phyloP scores from a whole-genome alignment of 2,329 filamentous ascomycete species.

The Alternaria triticimaculans region DNA sequence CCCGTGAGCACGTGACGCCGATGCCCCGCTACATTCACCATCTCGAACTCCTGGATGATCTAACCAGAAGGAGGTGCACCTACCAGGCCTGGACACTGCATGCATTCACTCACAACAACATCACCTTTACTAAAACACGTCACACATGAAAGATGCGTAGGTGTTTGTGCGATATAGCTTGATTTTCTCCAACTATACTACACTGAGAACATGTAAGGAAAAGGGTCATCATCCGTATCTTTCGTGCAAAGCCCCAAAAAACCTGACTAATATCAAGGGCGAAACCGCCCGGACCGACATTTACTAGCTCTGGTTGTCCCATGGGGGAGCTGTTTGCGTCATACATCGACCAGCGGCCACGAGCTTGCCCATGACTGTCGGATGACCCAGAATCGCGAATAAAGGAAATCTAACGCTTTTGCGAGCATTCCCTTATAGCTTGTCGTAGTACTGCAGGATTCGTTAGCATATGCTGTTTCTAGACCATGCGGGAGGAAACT shows the following conservation, averaged over 20 bases:
- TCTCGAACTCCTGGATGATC: neutral
- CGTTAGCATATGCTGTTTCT: slow-evolving; percentile 47
- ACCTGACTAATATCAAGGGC: slow-evolving; percentile 37
- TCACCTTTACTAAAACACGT: neutral
- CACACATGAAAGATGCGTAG: neutral
- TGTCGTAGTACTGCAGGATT: slow-evolving; percentile 87
- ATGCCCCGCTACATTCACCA: slow-evolving; percentile 27
- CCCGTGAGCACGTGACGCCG: slow-evolving; percentile 25
- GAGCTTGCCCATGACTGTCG: slow-evolving; percentile 45
- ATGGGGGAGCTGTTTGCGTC: slow-evolving; percentile 40
- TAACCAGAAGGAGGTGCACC: neutral
- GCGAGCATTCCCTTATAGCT: slow-evolving; percentile 75
- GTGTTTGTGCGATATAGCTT: slow-evolving; percentile 38
- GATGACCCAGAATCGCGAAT: slow-evolving; percentile 39
- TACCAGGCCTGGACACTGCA: neutral
- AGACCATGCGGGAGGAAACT: slow-evolving; percentile 56
- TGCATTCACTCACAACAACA: slow-evolving; percentile 20
- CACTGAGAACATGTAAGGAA: slow-evolving; percentile 45
- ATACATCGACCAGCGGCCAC: slow-evolving; percentile 44
- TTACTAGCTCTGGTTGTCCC: slow-evolving; percentile 44
- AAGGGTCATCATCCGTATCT: slow-evolving; percentile 46
- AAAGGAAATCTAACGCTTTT: slow-evolving; percentile 54
- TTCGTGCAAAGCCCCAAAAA: slow-evolving; percentile 39
- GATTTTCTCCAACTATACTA: slow-evolving; percentile 44
- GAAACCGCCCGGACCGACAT: slow-evolving; percentile 46